Base-by-base conservation (phyloP, 805 yeast genomes). In the Candida chilensis region DNA sequence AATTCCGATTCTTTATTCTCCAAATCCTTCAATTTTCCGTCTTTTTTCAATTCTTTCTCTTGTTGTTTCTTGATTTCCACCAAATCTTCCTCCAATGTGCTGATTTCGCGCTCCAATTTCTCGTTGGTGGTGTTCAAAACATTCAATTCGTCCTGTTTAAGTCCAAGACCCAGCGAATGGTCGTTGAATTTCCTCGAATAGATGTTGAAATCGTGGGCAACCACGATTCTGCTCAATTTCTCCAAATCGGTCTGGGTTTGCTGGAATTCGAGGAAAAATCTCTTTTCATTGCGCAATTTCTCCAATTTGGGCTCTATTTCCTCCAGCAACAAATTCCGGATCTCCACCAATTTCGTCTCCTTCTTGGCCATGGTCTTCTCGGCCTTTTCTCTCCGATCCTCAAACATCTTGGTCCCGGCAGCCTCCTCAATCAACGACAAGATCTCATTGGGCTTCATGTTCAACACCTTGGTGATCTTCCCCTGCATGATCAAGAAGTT, bases 401-500 rank as follows among this genome's bases (percentile, higher is more conserved):
- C 97, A 48, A 85, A 92, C 68, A 90, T 84, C 39, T 90, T 76
- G 0, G 98, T 92, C 5, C 99, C 98, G 0, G 98, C 95, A 0
- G 98, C 98, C 57, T 92, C 99, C 54, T 92, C 98, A 32, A 92
- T 86, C 41, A 92, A 66, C 4, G 95, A 78, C 38, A 92, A 57
- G 25, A 90, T 83, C 52, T 92, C 97, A 2, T 74, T 62, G 1
- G 98, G 94, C 44, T 84, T 86, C 97, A 92, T 92, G 52, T 92
- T 92, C 45, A 92, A 67, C 39, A 92, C 96, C 52, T 92, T 90
- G 20, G 98, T 94, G 57, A 94, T 92, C 50, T 87, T 85, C 36
- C 99, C 99, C 57, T 92, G 99, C 98, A 94, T 92, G 47, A 92
- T 92, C 43, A 92, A 67, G 56, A 92, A 92, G 52, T 92, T 92